Base-by-base conservation (phyloP, 768 basidiomycete species). In the Ephemerocybe angulata region DNA sequence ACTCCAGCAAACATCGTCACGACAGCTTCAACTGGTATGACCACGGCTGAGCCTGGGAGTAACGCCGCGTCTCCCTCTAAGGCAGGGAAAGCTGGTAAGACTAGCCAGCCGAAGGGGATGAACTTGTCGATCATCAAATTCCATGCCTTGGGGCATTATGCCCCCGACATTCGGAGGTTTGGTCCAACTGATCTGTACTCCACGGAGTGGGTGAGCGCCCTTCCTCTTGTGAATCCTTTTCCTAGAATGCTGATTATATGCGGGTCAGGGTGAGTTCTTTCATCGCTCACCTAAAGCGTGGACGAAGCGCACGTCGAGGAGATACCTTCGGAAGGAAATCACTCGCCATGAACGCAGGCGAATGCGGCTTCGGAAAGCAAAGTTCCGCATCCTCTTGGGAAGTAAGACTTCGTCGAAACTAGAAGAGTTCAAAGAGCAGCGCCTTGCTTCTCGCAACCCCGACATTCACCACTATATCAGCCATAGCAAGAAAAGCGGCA, bases 111-210 rank as follows among this genome's bases (percentile, higher is more conserved):
- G 21, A 43, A 21, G 42, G 21, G 21, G 42, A n/a, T 43, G n/a
- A 43, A 24, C 22, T 8, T 43, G 11, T 17, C 42, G 22, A 43
- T 19, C 11, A 10, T 19, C 15, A 55, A 64, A 55, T 51, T 38
- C 48, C 38, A 40, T 41, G 13, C 35, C 8, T 19, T 43, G 15
- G 42, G 42, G 15, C 42, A 43, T 24, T 43, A 43, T 19, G 11
- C 22, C 42, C 8, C 42, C 22, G 11, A 10, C n/a, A 43, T 43
- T 19, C 42, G 42, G 11, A 7, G 21, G 8, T 43, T 43, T 19
- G 42, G 42, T 7, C 15, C 42, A 7, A 8, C 22, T 7, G 42
- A 43, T 24, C 22, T 24, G 7, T 43, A n/a, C 21, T n/a, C 42
- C 15, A 43, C n/a, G n/a, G 42, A 43, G 17, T 35, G 33, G 33